Evolutionary conservation across 2,329 filamentous ascomycete species (phyloP), one percentile per base, ranked within the genome.

Genomic region (Fusarium papillatum): DNA sequence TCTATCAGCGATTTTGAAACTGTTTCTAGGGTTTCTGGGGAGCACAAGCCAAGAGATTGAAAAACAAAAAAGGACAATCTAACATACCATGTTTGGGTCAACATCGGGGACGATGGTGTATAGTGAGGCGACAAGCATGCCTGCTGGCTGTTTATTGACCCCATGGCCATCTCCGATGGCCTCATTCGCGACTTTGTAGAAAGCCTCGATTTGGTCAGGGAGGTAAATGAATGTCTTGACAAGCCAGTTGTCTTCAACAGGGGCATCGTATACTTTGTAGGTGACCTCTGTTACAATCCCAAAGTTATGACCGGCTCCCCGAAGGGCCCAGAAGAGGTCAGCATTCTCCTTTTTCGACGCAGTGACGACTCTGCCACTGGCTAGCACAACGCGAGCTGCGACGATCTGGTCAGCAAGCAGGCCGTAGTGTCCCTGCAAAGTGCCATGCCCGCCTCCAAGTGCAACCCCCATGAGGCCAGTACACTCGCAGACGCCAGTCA

Each of bases 241-340:
- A 31, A 53, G 48, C 48, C 26, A 53, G 5, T 77, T 53, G 50
- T 78, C 78, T 14, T 83, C 84, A 60, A 84, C 74, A 16, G 71
- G 73, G 22, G 74, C 59, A 53, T 84, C 83, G 9, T 71, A 70
- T 9, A 50, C 62, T 8, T 67, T 59, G n/a, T 84, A 61, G 26
- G 81, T 70, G 26, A 53, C 8, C 66, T 79, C 24, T 5, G 81
- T 82, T 3, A 82, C 81, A 16, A 85, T 82, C 29, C 80, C 83
- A 57, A 84, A 84, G 64, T 83, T 83, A 31, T 81, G 80, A 0
- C 83, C 83, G 14, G 80, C 81, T 9, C 83, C 83, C 43, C 78
- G 74, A 24, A 83, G 79, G 3, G 78, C 83, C 83, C 83, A 84
- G 69, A 82, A 84, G 13, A 84, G 78, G 57, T 84, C 83, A 8